Evolutionary conservation across 441 rosid species (phyloP), one percentile per base, ranked within the genome.

Genomic region (Iberis amara): DNA sequence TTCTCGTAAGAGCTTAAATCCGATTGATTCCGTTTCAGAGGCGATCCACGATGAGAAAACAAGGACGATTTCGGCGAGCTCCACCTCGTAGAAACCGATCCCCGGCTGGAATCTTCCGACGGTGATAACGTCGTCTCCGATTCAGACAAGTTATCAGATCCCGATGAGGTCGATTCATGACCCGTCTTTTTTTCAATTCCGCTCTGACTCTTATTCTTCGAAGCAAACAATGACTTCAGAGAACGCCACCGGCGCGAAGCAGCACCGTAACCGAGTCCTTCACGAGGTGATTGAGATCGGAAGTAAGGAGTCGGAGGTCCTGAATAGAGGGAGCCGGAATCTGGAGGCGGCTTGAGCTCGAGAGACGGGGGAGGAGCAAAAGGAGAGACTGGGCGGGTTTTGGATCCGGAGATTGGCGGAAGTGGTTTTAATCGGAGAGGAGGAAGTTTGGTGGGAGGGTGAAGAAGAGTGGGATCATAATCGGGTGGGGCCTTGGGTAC

Each of bases 401-500:
- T 37, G 30, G 39, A 39, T 1, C 21, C 43, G 2, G 43, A 41
- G 27, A 12, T 4, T 1, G 59, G 38, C 47, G 59, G 37, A 24
- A 12, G 11, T 12, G 56, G 53, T 50, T 52, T 32, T 52, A 65
- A 9, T 4, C 31, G 48, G 55, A 65, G 39, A 52, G 55, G 55
- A 45, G 63, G 69, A 28, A 18, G 21, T 18, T 18, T 18, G 21
- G 21, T 18, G 21, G 21, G 21, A 18, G 62, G 68, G 18, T 50
- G 58, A 44, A 43, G 59, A 40, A 50, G 69, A 57, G 7, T 18
- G 4, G 45, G 46, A 27, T 2, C 8, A 13, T 32, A 18, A 18
- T 3, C 47, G 57, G 65, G 61, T 53, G 69, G 81, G 75, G 59
- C 59, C 72, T 81, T 86, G 62, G 98, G 95, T 1, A 90, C 86